Evolutionary conservation across 2,329 filamentous ascomycete species (phyloP).

Genomic region (Botrytis galanthina): DNA sequence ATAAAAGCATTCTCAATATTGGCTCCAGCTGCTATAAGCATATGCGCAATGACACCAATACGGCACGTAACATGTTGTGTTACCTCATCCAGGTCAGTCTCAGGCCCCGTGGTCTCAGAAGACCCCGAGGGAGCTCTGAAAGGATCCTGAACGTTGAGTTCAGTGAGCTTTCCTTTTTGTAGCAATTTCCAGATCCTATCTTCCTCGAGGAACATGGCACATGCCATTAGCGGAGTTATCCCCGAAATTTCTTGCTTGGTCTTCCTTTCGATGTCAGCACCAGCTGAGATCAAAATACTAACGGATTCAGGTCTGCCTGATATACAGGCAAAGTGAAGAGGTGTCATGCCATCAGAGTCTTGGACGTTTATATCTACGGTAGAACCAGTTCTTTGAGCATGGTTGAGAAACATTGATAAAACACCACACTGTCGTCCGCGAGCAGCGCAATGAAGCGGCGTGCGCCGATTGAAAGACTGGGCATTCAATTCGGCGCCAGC

Average conservation of each 20-base stretch:
- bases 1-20: not conserved
- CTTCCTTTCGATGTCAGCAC: conserved; percentile 20
- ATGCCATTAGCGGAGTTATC: conserved; percentile 16
- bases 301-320: conserved; percentile 25
- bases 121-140: not conserved
- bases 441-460: conserved; percentile 25
- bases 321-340: conserved; percentile 24
- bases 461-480: conserved; percentile 17
- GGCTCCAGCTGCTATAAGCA: not conserved
- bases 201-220: conserved; percentile 22
- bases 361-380: not conserved
- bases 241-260: conserved; percentile 15
- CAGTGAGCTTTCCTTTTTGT: not conserved
- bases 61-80: not conserved
- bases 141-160: not conserved
- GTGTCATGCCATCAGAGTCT: conserved; percentile 18
- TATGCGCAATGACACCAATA: not conserved
- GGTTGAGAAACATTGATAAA: conserved; percentile 36
- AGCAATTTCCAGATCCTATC: conserved; percentile 14
- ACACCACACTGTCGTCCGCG: conserved; percentile 21
- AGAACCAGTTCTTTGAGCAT: not conserved
- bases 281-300: conserved; percentile 20
- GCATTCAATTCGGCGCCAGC: conserved; percentile 19
- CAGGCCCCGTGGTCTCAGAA: not conserved
- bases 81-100: not conserved